Conservation (phyloP, 371 early-diverging fungal species). For the Syncephalastrum racemosum region DNA sequence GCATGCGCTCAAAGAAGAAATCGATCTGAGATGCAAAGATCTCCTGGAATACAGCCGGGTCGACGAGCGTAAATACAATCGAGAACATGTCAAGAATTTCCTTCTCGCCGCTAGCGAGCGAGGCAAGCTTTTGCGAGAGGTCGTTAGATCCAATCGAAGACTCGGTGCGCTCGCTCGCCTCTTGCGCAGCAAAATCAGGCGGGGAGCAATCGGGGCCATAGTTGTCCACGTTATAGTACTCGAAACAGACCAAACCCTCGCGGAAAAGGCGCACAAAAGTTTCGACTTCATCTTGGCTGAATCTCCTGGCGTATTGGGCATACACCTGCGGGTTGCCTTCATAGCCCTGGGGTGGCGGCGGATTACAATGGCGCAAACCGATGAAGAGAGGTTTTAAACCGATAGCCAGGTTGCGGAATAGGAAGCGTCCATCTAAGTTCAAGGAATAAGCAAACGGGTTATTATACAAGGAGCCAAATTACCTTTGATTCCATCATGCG, state of each 20-base stretch:
- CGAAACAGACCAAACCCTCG: slow-evolving; percentile 86
- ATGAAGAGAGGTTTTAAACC: slow-evolving; percentile 84
- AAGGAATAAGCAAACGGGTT: not conserved
- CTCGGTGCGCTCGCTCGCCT: slow-evolving; percentile 22
- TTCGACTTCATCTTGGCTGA: slow-evolving; percentile 71
- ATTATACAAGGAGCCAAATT: slow-evolving; percentile 1
- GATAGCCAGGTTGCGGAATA: slow-evolving; percentile 84
- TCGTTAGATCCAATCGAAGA: slow-evolving; percentile 36
- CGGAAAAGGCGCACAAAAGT: slow-evolving; percentile 72
- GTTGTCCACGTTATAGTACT: slow-evolving; percentile 80
- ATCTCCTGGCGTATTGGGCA: slow-evolving; percentile 58
- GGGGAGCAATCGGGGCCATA: slow-evolving; percentile 55
- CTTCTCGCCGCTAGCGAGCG: slow-evolving; percentile 75
- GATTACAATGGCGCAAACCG: slow-evolving; percentile 75
- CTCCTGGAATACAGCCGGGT: slow-evolving; percentile 94
- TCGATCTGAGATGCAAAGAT: slow-evolving; percentile 88
- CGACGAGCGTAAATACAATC: slow-evolving; percentile 81
- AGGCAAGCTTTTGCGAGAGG: slow-evolving; percentile 37
- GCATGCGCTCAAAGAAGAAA: slow-evolving; percentile 81
- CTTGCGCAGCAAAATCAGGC: slow-evolving; percentile 21
- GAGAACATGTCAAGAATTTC: slow-evolving; percentile 93
- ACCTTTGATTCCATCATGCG: slow-evolving; percentile 79
- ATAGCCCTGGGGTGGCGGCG: slow-evolving; percentile 50
- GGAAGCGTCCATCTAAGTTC: slow-evolving; percentile 62
- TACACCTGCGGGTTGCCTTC: slow-evolving; percentile 30